These are phyloP conservation scores for Pyracantha coccinea DNA, from an alignment of 331 rosid genomes.

Conservation along the genomic window DNA sequence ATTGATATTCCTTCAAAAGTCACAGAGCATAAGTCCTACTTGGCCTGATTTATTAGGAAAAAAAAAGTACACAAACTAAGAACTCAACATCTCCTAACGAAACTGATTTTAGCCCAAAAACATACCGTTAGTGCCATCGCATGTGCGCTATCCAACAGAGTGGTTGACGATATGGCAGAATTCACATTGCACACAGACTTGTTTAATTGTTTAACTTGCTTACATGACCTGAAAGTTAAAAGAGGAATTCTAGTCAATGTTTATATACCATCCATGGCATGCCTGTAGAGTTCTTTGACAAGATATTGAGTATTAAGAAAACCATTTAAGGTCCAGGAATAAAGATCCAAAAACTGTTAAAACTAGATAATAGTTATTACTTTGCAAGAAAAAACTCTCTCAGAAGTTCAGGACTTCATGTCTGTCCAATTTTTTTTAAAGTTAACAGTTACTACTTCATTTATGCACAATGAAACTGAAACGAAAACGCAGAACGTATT, in stretches of 20 bases:
- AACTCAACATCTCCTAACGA: background rate
- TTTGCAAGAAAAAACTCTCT: background rate
- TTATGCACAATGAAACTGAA: background rate
- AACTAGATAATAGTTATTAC: background rate
- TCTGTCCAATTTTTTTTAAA: background rate
- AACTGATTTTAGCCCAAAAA: background rate
- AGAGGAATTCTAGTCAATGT: constrained; percentile 4
- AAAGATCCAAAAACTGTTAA: background rate
- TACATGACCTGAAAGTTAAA: constrained; percentile 54
- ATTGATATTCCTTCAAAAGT: background rate
- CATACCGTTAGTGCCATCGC: constrained; percentile 52
- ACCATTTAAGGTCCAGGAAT: background rate
- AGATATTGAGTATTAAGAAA: background rate
- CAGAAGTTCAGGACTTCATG: background rate
- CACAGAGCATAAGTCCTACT: background rate
- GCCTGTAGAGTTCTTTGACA: background rate
- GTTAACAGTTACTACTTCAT: background rate
- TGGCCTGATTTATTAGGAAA: background rate
- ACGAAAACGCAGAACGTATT: background rate
- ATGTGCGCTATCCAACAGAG: constrained; percentile 74
- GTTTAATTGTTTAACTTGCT: constrained; percentile 81
- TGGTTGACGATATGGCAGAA: constrained; percentile 74
- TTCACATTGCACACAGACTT: constrained; percentile 82
- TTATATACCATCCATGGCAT: background rate
- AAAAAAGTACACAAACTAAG: background rate